phyloP scores from a whole-genome alignment of 2,329 filamentous ascomycete genomes.

The Thielaviopsis ethacetica region DNA sequence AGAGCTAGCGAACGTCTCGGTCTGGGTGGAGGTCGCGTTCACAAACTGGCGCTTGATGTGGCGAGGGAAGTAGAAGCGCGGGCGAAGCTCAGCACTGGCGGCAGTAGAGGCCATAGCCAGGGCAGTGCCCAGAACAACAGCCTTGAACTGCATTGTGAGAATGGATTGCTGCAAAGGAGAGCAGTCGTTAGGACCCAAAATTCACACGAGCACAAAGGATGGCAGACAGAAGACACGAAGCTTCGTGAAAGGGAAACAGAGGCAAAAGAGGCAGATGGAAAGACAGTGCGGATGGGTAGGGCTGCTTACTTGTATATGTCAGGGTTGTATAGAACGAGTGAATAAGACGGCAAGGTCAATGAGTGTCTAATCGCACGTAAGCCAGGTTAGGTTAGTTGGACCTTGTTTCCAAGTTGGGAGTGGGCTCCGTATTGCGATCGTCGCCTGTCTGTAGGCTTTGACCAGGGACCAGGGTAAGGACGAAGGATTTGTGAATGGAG shows the following conservation, averaged over 20 bases:
- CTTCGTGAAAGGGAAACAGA: slow-evolving; percentile 15
- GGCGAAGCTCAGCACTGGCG: slow-evolving; percentile 27
- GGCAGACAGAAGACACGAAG: background rate
- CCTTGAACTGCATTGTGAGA: slow-evolving; percentile 32
- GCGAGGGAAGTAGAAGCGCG: slow-evolving; percentile 41
- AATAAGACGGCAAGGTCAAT: slow-evolving; percentile 41
- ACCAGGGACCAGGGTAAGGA: background rate
- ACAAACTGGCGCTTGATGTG: slow-evolving; percentile 35
- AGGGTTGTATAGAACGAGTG: slow-evolving; percentile 37
- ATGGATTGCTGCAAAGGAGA: background rate
- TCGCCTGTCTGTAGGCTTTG: background rate
- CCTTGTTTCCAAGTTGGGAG: background rate
- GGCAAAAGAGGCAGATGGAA: background rate
- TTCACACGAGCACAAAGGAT: slow-evolving; percentile 8
- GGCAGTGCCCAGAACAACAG: slow-evolving; percentile 28
- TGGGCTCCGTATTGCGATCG: background rate
- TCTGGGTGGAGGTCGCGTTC: slow-evolving; percentile 26
- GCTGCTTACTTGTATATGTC: slow-evolving; percentile 21
- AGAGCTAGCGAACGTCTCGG: slow-evolving; percentile 15
- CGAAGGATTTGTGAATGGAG: background rate
- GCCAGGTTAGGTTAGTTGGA: slow-evolving; percentile 1
- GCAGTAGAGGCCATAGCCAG: slow-evolving; percentile 30
- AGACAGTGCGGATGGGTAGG: background rate
- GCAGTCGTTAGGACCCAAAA: slow-evolving; percentile 11
- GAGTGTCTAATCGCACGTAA: slow-evolving; percentile 22